Evolutionary conservation across 2,329 filamentous ascomycete genomes (phyloP).

Genomic region (Lasiodiplodia hormozganensis): DNA sequence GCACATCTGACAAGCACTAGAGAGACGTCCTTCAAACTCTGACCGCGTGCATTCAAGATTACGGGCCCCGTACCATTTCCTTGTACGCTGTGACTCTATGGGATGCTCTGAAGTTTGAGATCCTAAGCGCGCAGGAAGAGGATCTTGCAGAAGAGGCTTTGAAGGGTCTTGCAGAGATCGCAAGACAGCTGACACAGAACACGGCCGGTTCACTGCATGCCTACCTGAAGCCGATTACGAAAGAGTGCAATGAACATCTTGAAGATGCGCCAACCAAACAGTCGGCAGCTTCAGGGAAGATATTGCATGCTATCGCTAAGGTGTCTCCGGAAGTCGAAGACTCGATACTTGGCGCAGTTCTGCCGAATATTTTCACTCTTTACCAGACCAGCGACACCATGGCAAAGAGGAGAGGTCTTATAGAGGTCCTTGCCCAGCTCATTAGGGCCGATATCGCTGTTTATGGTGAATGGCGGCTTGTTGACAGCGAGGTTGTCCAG

Average conservation of each 20-base stretch:
- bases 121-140: conserved; percentile 71
- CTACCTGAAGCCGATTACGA: conserved; percentile 67
- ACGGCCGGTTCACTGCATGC: conserved; percentile 56
- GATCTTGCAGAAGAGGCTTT: conserved; percentile 68
- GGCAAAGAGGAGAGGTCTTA: conserved; percentile 66
- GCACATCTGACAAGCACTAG: conserved; percentile 40
- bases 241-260: conserved; percentile 72
- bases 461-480: conserved; percentile 62
- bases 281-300: conserved; percentile 68
- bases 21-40: conserved; percentile 71
- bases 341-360: conserved; percentile 61
- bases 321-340: conserved; percentile 63
- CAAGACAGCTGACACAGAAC: conserved; percentile 60
- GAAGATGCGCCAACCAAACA: conserved; percentile 74
- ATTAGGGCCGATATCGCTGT: conserved; percentile 64
- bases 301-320: conserved; percentile 63
- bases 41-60: conserved; percentile 64
- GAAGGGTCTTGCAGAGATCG: conserved; percentile 61
- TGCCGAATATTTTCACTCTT: conserved; percentile 65
- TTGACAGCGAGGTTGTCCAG: conserved; percentile 44
- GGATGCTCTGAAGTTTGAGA: conserved; percentile 73
- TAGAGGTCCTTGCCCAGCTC: conserved; percentile 66
- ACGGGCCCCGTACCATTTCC: conserved; percentile 65
- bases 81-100: conserved; percentile 70
- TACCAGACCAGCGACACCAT: conserved; percentile 68